Evolutionary conservation across 2,329 filamentous ascomycete genomes (phyloP).

Genomic region (Aureobasidium subglaciale): DNA sequence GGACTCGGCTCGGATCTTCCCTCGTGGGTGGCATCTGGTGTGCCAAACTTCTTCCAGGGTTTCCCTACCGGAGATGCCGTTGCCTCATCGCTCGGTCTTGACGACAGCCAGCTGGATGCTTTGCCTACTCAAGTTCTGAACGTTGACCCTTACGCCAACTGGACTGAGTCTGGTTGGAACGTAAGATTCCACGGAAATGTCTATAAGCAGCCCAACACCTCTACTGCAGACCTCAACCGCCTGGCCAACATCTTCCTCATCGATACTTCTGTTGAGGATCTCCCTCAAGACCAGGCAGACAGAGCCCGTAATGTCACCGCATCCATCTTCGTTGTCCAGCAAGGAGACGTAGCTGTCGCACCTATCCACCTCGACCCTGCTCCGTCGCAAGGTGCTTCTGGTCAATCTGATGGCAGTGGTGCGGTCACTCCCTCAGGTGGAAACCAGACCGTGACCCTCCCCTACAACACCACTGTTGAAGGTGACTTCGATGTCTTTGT

Average conservation of each 20-base stretch:
- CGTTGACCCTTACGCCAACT: conserved; percentile 62
- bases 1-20: conserved; percentile 50
- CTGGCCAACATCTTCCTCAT: conserved; percentile 66
- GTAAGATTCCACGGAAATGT: conserved; percentile 71
- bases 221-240: conserved; percentile 56
- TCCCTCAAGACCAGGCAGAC: conserved; percentile 52
- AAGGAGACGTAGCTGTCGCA: conserved; percentile 53
- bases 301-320: conserved; percentile 68
- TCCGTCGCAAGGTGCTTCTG: conserved; percentile 47
- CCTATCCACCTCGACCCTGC: conserved; percentile 56
- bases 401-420: conserved; percentile 42
- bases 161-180: conserved; percentile 71
- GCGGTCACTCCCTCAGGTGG: conserved; percentile 51
- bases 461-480: conserved; percentile 57
- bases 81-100: conserved; percentile 51
- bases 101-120: conserved; percentile 51
- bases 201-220: conserved; percentile 69
- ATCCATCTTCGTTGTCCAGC: conserved; percentile 69
- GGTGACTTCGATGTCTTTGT: conserved; percentile 72
- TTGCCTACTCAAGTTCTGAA: conserved; percentile 65
- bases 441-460: conserved; percentile 55
- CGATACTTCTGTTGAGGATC: conserved; percentile 52
- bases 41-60: conserved; percentile 61
- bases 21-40: conserved; percentile 53
- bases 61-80: conserved; percentile 46